Evolutionary conservation across 2,329 filamentous ascomycete genomes (phyloP).

Genomic region (Botrytis aclada): DNA sequence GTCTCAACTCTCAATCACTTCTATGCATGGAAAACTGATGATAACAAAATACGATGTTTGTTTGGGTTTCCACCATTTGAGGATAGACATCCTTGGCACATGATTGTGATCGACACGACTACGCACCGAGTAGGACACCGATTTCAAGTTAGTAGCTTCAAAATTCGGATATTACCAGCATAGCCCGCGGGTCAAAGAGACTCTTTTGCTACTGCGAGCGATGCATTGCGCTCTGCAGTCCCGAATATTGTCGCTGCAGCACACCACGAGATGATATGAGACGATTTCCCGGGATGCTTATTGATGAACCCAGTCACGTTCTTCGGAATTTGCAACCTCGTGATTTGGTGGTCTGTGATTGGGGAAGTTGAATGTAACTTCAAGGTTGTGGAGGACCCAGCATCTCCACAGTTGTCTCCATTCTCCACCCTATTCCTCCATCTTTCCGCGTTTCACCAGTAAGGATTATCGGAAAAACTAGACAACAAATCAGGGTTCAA

Average conservation of each 20-base stretch:
- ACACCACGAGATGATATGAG: neutral
- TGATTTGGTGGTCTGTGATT: slow-evolving; percentile 9
- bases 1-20: slow-evolving; percentile 1
- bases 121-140: slow-evolving; percentile 12
- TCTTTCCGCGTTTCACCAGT: slow-evolving; percentile 5
- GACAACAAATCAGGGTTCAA: neutral
- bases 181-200: neutral
- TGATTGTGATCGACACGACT: slow-evolving; percentile 4
- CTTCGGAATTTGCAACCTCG: neutral
- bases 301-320: neutral
- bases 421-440: slow-evolving; percentile 10
- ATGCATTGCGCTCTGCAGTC: neutral
- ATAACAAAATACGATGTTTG: slow-evolving; percentile 1
- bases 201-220: neutral
- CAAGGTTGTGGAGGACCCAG: slow-evolving; percentile 8
- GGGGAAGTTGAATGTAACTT: slow-evolving; percentile 9
- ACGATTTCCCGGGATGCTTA: neutral
- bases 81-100: slow-evolving; percentile 2
- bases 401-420: slow-evolving; percentile 3
- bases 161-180: neutral
- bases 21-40: neutral
- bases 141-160: neutral
- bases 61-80: neutral
- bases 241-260: neutral
- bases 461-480: neutral